Percentiles rank a stretch among this genome's conserved stretches.
These are phyloP conservation scores for Eucalyptus marginata DNA, from an alignment of 345 rosid genomes.

Conservation along the genomic window DNA sequence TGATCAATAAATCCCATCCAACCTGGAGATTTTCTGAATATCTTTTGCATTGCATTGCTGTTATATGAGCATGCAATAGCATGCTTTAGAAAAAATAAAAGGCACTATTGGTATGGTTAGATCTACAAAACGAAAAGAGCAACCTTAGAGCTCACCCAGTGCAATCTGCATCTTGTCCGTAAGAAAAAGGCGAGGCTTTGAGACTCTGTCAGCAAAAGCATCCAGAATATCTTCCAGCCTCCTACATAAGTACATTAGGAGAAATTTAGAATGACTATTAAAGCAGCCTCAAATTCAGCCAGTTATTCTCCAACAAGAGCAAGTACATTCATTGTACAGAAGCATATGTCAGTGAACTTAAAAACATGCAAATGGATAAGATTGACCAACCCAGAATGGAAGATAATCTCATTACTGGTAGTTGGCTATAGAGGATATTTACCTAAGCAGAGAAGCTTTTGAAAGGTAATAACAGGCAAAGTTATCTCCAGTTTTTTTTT, in stretches of 20 bases:
- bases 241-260: conserved; percentile 21
- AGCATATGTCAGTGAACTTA: background rate
- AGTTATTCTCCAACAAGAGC: background rate
- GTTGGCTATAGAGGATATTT: background rate
- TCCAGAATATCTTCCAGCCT: conserved; percentile 81
- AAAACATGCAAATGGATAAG: background rate
- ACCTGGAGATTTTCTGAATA: background rate
- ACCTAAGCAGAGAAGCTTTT: background rate
- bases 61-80: background rate
- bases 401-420: background rate
- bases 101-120: background rate
- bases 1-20: background rate
- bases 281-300: background rate
- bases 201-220: conserved; percentile 85
- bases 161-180: conserved; percentile 95
- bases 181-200: conserved; percentile 73
- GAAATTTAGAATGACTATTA: background rate
- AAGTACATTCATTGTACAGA: background rate
- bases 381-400: background rate
- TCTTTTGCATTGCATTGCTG: background rate
- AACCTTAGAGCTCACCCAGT: conserved; percentile 39
- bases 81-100: background rate
- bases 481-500: background rate
- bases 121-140: background rate
- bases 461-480: background rate